Conservation (phyloP, 2,329 filamentous ascomycete genomes). For the Cryphonectria radicalis region DNA sequence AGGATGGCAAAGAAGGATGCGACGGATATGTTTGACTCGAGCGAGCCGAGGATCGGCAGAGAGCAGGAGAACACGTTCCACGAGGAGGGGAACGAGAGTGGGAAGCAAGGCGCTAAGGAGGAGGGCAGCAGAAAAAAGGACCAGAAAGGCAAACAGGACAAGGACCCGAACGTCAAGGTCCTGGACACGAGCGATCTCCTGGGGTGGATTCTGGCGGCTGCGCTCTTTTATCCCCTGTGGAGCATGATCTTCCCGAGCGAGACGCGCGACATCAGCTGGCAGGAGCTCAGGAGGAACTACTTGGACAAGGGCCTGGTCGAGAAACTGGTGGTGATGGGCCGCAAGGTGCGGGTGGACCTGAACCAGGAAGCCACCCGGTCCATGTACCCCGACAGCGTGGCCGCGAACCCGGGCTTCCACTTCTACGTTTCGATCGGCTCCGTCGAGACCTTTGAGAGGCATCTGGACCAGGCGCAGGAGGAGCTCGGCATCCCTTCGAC, state of each 20-base stretch:
- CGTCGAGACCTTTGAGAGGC: conserved; percentile 87
- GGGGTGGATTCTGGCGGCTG: conserved; percentile 46
- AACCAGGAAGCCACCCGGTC: conserved; percentile 74
- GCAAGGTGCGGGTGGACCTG: conserved; percentile 74
- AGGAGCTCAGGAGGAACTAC: conserved; percentile 92
- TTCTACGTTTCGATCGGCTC: conserved; percentile 98
- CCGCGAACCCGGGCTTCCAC: conserved; percentile 69
- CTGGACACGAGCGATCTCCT: conserved; percentile 58
- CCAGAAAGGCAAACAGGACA: conserved; percentile 35
- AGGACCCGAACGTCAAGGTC: conserved; percentile 29
- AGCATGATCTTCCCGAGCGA: conserved; percentile 49
- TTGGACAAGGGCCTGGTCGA: conserved; percentile 95
- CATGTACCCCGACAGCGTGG: conserved; percentile 77
- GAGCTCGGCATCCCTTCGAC: conserved; percentile 82
- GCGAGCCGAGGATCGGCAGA: conserved; percentile 33
- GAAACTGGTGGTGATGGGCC: conserved; percentile 82
- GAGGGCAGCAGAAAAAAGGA: conserved; percentile 44
- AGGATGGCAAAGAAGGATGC: conserved; percentile 35
- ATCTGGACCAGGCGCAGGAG: conserved; percentile 83
- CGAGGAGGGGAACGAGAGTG: conserved; percentile 26
- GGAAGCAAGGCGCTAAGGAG: conserved; percentile 23
- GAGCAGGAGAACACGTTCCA: conserved; percentile 35
- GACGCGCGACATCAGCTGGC: conserved; percentile 87
- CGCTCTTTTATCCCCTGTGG: conserved; percentile 49
- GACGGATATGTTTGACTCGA: conserved; percentile 33